Evolutionary conservation across 2,329 filamentous ascomycete genomes (phyloP), one percentile per base, ranked within the genome.

Genomic region (Epichloe sp.): DNA sequence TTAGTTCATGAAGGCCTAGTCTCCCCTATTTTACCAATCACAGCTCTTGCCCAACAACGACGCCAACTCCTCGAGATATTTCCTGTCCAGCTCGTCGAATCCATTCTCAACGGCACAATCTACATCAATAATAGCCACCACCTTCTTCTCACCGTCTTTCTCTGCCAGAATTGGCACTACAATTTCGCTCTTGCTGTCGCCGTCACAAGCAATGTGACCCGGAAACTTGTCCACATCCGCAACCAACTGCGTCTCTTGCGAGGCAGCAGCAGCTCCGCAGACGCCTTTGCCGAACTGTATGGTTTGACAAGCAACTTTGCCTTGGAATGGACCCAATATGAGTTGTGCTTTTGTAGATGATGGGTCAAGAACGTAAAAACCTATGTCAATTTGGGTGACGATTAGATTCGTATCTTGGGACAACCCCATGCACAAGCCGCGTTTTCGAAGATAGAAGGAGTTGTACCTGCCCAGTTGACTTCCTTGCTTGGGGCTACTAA

Each of bases 171-270:
- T 77, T 2, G 87, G 87, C 47, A 91, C 86, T 17, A 93, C 87
- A 63, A 93, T 83, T 71, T 93, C 87, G 63, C 86, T 90, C 68
- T 73, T 78, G 60, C 80, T 87, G 52, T 80, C 83, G 4, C 79
- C 78, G 65, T 93, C 87, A 63, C 87, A 91, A 10, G 87, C 86
- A 61, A 93, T 90, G 63, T 91, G 87, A 2, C 85, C 86, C 0
- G 85, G 83, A 60, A 91, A 91, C 48, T 69, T 62, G 43, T 87
- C 82, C 7, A 93, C 86, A 63, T 93, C 82, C 12, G 72, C 68
- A 0, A 85, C 76, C 6, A 89, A 64, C 67, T 87, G 83, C 11
- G 86, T 89, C 53, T 68, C 62, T 44, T 68, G 67, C 3, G 71
- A 75, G 23, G 74, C 62, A 1, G 85, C 86, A 0, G 86, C 85